Evolutionary conservation across 139 green algal genomes (phyloP).

Genomic region (Gonium pectorale): DNA sequence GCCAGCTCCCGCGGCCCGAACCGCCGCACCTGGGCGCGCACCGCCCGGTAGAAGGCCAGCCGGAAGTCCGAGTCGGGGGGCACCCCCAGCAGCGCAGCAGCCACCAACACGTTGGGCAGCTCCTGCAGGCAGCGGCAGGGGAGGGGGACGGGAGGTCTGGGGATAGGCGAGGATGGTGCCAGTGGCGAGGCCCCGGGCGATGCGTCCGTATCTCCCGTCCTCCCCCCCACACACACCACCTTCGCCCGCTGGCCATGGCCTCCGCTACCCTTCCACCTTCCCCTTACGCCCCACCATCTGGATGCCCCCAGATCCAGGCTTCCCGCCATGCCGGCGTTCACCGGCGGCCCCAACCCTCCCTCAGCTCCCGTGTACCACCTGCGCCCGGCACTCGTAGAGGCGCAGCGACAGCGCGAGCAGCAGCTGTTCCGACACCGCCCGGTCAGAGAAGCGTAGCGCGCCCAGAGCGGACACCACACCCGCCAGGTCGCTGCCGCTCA

Average conservation of each 20-base stretch:
- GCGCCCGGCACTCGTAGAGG: slow-evolving; percentile 23
- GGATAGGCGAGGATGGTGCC: too few species aligned
- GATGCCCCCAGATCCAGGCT: too few species aligned
- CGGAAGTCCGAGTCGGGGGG: not conserved
- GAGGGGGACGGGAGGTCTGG: not conserved
- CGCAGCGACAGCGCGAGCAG: not conserved
- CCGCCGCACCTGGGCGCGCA: not conserved
- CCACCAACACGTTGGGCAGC: slow-evolving; percentile 18
- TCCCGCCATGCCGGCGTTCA: too few species aligned
- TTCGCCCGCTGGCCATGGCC: too few species aligned
- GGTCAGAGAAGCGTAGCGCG: slow-evolving; percentile 20
- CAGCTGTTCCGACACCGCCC: slow-evolving; percentile 17
- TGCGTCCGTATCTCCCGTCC: too few species aligned
- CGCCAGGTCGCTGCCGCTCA: slow-evolving; percentile 3
- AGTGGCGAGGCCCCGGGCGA: too few species aligned
- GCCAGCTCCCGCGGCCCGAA: slow-evolving; percentile 23
- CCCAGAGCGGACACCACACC: slow-evolving; percentile 10
- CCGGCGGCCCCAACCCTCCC: not conserved
- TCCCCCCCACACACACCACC: too few species aligned
- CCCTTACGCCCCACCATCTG: too few species aligned
- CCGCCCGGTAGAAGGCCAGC: slow-evolving; percentile 2
- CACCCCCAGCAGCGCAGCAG: not conserved
- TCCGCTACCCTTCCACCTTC: too few species aligned
- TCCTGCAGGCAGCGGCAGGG: not conserved
- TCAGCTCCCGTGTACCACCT: slow-evolving; percentile 1